phyloP scores from a whole-genome alignment of 2,329 filamentous ascomycete genomes.

The Paecilomyces sp. region DNA sequence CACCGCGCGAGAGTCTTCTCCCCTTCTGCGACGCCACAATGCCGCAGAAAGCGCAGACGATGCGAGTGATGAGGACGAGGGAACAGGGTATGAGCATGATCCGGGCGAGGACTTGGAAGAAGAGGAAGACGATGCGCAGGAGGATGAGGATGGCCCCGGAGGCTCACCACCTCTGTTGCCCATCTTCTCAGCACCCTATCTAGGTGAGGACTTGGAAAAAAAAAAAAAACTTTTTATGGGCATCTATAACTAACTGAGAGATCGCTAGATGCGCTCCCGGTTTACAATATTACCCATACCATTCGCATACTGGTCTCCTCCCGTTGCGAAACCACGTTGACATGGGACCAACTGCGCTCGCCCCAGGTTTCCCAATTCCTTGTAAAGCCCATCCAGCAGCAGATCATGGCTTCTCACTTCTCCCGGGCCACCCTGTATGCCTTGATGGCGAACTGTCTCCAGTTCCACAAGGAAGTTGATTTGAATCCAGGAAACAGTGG shows the following conservation, averaged over 20 bases:
- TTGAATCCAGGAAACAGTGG: conserved; percentile 76
- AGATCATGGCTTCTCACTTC: conserved; percentile 76
- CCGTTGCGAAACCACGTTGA: conserved; percentile 82
- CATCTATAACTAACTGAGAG: background rate
- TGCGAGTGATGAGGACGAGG: conserved; percentile 26
- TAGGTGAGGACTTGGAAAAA: conserved; percentile 48
- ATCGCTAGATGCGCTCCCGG: conserved; percentile 66
- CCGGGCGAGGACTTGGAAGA: conserved; percentile 24
- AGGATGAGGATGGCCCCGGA: conserved; percentile 37
- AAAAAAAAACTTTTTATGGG: too few relatives aligned
- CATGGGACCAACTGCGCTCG: conserved; percentile 93
- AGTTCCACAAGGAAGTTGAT: conserved; percentile 83
- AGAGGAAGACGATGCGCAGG: conserved; percentile 28
- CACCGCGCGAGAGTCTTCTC: conserved; percentile 14
- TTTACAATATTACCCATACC: conserved; percentile 85
- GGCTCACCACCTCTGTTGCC: conserved; percentile 56
- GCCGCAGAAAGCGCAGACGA: conserved; percentile 14
- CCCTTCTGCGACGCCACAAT: conserved; percentile 7
- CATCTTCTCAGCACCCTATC: conserved; percentile 70
- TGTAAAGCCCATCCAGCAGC: conserved; percentile 88
- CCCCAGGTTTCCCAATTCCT: conserved; percentile 94
- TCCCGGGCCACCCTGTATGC: conserved; percentile 82
- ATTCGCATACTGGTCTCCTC: conserved; percentile 78
- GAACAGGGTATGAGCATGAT: conserved; percentile 29
- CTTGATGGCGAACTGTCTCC: conserved; percentile 85